Percentiles rank a stretch among this genome's conserved stretches.
Evolutionary conservation across 371 early-diverging fungal species (phyloP).

Genomic region (Mortierella sp.): DNA sequence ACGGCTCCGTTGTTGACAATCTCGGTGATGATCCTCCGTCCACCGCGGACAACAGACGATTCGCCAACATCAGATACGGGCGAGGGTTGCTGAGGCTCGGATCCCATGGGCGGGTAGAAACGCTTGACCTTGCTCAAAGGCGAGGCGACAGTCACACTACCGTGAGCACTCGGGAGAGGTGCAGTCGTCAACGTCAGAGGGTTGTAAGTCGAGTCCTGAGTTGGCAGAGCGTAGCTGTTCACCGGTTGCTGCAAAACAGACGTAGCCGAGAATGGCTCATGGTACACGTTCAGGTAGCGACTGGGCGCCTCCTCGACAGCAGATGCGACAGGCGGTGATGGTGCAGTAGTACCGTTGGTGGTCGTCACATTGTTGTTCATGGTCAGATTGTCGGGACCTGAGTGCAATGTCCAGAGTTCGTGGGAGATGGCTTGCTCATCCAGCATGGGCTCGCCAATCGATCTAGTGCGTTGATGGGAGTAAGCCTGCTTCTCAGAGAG

Average conservation of each 20-base stretch:
- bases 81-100: conserved; percentile 18
- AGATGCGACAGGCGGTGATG: conserved; percentile 1
- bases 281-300: conserved; percentile 47
- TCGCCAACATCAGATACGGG: conserved; percentile 23
- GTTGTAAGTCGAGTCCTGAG: conserved; percentile 32
- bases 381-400: conserved; percentile 19
- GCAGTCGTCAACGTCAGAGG: conserved; percentile 35
- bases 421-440: conserved; percentile 47
- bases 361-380: conserved; percentile 13
- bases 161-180: conserved; percentile 12
- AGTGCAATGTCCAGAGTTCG: conserved; percentile 49
- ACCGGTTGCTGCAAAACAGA: conserved; percentile 48
- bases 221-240: conserved; percentile 44
- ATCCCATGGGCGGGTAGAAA: conserved; percentile 50
- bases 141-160: conserved; percentile 17
- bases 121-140: conserved; percentile 45
- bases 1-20: conserved; percentile 48
- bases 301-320: conserved; percentile 38
- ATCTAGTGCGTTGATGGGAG: conserved; percentile 17
- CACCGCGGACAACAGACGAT: conserved; percentile 48
- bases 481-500: conserved; percentile 33
- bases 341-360: not conserved
- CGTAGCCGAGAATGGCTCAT: conserved; percentile 44
- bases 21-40: conserved; percentile 43
- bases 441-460: conserved; percentile 27